These are phyloP conservation scores for Oryza coarctata DNA, from an alignment of 176 grass and related monocot species.

Conservation along the genomic window DNA sequence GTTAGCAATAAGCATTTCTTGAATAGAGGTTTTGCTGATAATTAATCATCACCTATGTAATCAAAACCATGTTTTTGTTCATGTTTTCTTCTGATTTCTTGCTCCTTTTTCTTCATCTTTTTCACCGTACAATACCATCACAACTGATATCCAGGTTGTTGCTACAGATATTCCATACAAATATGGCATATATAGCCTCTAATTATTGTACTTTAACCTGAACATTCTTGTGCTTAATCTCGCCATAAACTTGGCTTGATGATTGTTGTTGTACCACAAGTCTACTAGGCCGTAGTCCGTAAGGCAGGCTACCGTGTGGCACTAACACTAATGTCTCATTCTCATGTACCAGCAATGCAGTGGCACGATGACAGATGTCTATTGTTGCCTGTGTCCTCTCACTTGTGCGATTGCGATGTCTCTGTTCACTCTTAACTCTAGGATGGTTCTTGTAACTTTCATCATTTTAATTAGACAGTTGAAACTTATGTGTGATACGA, in stretches of 20 bases:
- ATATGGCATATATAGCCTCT: not conserved
- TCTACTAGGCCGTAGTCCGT: not conserved
- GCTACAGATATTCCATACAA: not conserved
- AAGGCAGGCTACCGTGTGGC: not conserved
- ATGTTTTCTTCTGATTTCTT: not conserved
- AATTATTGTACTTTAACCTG: constrained; percentile 17
- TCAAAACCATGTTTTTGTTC: not conserved
- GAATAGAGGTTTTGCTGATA: constrained; percentile 25
- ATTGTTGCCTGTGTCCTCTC: not conserved
- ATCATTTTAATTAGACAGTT: not conserved
- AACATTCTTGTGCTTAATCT: constrained; percentile 19
- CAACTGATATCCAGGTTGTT: not conserved
- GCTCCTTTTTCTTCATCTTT: not conserved
- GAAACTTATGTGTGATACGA: not conserved
- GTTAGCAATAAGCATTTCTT: constrained; percentile 37
- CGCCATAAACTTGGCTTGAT: not conserved
- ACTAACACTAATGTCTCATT: not conserved
- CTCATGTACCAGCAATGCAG: not conserved
- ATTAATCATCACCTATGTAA: not conserved
- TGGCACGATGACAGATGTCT: constrained; percentile 1
- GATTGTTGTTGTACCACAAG: not conserved
- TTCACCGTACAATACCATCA: not conserved
- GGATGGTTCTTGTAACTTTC: not conserved
- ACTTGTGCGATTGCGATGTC: not conserved
- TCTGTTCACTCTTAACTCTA: not conserved